Percentiles rank a stretch among this genome's conserved stretches.
phyloP scores from a whole-genome alignment of 768 basidiomycete genomes.

The Porphyrellus cyaneotinctus region DNA sequence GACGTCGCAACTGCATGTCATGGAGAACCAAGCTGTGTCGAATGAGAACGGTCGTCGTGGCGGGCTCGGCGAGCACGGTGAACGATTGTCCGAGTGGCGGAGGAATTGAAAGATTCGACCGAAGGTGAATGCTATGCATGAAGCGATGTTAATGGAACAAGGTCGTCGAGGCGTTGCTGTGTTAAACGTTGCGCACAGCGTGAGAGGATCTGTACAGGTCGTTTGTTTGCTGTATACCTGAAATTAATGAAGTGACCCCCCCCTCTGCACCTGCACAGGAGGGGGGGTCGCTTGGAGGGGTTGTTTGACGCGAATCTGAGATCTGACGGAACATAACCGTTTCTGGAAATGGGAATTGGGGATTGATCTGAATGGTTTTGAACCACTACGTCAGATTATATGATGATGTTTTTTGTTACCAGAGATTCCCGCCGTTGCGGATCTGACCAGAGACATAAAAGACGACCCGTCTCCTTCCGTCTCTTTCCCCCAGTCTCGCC shows the following conservation, averaged over 20 bases:
- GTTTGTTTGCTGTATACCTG: slow-evolving; percentile 3
- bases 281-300: slow-evolving; percentile 8
- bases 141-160: background rate
- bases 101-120: background rate
- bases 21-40: background rate
- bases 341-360: background rate
- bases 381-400: slow-evolving; percentile 15
- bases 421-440: slow-evolving; percentile 8
- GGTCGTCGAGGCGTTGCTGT: background rate
- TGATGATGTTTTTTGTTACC: slow-evolving; percentile 8
- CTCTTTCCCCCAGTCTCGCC: background rate
- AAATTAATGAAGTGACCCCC: background rate
- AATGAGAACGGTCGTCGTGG: background rate
- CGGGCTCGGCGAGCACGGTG: background rate
- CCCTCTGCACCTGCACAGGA: too few species aligned
- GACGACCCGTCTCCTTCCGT: background rate
- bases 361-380: slow-evolving; percentile 8
- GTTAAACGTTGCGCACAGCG: background rate
- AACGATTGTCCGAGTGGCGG: background rate
- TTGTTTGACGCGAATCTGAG: slow-evolving; percentile 14
- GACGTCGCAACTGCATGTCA: background rate
- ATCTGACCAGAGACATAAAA: slow-evolving; percentile 15
- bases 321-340: slow-evolving; percentile 5
- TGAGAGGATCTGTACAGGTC: background rate
- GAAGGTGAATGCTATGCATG: background rate